Evolutionary conservation across 345 rosid genomes (phyloP).

Genomic region (Dovyalis caffra): DNA sequence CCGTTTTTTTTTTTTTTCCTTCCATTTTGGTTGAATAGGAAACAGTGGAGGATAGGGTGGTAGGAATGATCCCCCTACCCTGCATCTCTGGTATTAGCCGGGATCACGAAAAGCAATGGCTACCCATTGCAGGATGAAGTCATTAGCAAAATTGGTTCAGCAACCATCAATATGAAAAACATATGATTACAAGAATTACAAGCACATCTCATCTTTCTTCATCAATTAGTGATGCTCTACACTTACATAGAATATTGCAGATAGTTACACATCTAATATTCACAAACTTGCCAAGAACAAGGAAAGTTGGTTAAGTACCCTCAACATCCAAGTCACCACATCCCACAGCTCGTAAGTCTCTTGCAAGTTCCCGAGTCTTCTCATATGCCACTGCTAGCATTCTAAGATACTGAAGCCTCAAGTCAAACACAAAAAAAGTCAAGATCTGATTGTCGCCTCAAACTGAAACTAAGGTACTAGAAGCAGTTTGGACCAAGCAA

Average conservation of each 20-base stretch:
- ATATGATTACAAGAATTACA: constrained; percentile 2
- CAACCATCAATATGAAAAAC: not conserved
- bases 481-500: not conserved
- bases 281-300: not conserved
- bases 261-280: not conserved
- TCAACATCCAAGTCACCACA: constrained; percentile 98
- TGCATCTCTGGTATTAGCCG: not conserved
- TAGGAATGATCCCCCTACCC: not conserved
- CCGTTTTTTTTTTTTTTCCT: not conserved
- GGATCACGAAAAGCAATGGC: not conserved
- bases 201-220: not conserved
- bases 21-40: not conserved
- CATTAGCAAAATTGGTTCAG: not conserved
- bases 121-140: not conserved
- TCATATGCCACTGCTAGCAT: constrained; percentile 95
- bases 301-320: constrained; percentile 42
- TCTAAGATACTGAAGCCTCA: constrained; percentile 87
- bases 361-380: constrained; percentile 96
- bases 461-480: constrained; percentile 1
- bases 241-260: not conserved
- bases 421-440: constrained; percentile 30
- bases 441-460: constrained; percentile 14
- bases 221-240: not conserved
- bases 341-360: constrained; percentile 89
- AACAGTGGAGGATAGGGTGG: not conserved